Evolutionary conservation across 176 grass and related monocot species (phyloP).

Genomic region (Avena atlantica): DNA sequence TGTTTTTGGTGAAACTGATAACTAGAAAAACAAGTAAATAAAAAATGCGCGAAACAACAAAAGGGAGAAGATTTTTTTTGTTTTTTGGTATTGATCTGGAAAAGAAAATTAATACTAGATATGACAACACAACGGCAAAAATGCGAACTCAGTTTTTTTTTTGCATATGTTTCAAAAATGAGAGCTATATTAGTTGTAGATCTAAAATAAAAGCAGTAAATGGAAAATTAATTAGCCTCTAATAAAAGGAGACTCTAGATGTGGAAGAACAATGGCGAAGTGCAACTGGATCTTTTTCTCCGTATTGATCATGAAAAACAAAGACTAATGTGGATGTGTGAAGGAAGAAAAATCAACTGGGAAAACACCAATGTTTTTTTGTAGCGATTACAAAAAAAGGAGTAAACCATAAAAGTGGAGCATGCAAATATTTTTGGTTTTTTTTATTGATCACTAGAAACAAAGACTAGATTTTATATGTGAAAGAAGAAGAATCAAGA

Average conservation of each 20-base stretch:
- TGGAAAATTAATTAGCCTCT: not conserved
- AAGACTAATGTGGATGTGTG: not conserved
- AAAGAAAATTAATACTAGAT: too few species aligned
- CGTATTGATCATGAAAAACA: not conserved
- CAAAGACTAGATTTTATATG: not conserved
- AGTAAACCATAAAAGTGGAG: not conserved
- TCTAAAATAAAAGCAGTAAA: not conserved
- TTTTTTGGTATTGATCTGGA: too few species aligned
- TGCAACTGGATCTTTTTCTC: not conserved
- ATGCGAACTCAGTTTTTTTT: not conserved
- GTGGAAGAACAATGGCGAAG: not conserved
- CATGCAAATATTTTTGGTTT: not conserved
- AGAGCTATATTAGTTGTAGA: not conserved
- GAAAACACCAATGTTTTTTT: not conserved
- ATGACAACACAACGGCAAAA: too few species aligned
- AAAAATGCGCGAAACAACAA: too few species aligned
- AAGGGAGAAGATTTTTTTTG: too few species aligned
- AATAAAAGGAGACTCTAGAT: not conserved
- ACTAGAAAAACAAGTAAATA: too few species aligned
- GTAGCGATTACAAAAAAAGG: not conserved
- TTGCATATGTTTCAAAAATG: not conserved
- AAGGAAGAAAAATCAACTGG: not conserved
- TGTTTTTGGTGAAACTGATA: too few species aligned
- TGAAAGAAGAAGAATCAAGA: not conserved
- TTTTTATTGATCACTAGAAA: not conserved